These are phyloP conservation scores for Triangularia setosa DNA, from an alignment of 2,329 filamentous ascomycete species.

Conservation along the genomic window DNA sequence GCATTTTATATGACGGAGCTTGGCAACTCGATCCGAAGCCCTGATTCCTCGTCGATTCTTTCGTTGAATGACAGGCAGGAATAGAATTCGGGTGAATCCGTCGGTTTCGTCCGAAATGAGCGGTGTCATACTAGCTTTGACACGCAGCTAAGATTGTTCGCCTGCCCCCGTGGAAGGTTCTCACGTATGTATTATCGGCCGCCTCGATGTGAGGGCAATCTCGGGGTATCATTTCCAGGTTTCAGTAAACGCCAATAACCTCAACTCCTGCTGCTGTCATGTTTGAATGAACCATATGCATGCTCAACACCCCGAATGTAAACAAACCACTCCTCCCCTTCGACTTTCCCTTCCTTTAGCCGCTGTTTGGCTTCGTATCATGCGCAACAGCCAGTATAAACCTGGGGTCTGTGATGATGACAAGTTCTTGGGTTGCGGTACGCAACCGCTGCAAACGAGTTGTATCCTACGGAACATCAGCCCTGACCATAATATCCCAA, in stretches of 20 bases:
- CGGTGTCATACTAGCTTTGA: constrained; percentile 1
- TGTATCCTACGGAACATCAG: constrained; percentile 55
- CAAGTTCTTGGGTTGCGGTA: constrained; percentile 81
- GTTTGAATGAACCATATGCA: background rate
- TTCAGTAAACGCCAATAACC: constrained; percentile 17
- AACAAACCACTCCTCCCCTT: background rate
- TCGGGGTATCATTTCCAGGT: constrained; percentile 21
- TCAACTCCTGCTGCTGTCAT: background rate
- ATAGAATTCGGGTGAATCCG: constrained; percentile 1
- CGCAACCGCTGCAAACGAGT: constrained; percentile 70
- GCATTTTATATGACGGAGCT: background rate
- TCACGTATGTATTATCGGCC: constrained; percentile 20
- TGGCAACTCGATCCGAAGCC: background rate
- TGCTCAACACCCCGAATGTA: background rate
- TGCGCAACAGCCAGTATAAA: constrained; percentile 77
- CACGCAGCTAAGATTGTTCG: background rate
- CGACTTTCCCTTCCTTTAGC: background rate
- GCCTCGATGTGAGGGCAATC: constrained; percentile 18
- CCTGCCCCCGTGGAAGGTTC: background rate
- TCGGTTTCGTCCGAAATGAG: constrained; percentile 13
- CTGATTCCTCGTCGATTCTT: background rate
- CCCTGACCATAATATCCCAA: background rate
- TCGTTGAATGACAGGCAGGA: background rate
- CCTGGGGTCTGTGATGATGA: constrained; percentile 76
- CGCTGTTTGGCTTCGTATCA: constrained; percentile 50